Evolutionary conservation across 768 basidiomycete species (phyloP), one percentile per base, ranked within the genome.

Genomic region (Phanerodontia chrysosporium): DNA sequence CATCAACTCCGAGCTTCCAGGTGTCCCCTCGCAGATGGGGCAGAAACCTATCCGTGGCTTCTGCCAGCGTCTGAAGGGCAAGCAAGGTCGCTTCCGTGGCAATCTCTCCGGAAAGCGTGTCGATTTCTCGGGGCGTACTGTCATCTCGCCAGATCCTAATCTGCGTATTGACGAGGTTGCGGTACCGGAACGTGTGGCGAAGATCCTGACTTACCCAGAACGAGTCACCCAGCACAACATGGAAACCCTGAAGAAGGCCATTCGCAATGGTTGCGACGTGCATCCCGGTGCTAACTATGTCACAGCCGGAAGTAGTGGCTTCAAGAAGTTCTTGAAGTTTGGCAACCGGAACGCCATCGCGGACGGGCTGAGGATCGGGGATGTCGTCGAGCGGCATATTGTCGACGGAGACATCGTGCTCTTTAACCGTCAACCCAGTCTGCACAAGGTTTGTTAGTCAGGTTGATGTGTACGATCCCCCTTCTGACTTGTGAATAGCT

Each of bases 131-230:
- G 96, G 87, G 5, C 90, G 97, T 66, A 99, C 97, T 7, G 97
- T 99, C 72, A 99, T 99, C 69, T 96, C 95, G 1, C 97, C 97
- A 1, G 97, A 99, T 73, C 97, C 97, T n/a, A 99, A 98, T 69
- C 76, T 99, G 63, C 87, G 93, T 52, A 97, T 99, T 68, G 97
- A 99, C 71, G 96, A 99, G 76, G 95, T 99, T 10, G 97, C 97
- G 18, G 90, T 99, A 0, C 97, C 97, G 0, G 90, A 96, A 71
- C 88, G 93, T 45, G 92, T 99, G 12, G 92, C 96, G 10, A 92
- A 95, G 73, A 83, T 97, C 53, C 74, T 99, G 62, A 99, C 97
- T 7, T 99, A 95, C 71, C 97, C 97, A 0, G 96, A 98, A 69
- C 85, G 95, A 42, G 97, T 97, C 28, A 98, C 95, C 2, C 72